Evolutionary conservation across 805 yeast species (phyloP).

Genomic region (Hyphopichia homilentoma): DNA sequence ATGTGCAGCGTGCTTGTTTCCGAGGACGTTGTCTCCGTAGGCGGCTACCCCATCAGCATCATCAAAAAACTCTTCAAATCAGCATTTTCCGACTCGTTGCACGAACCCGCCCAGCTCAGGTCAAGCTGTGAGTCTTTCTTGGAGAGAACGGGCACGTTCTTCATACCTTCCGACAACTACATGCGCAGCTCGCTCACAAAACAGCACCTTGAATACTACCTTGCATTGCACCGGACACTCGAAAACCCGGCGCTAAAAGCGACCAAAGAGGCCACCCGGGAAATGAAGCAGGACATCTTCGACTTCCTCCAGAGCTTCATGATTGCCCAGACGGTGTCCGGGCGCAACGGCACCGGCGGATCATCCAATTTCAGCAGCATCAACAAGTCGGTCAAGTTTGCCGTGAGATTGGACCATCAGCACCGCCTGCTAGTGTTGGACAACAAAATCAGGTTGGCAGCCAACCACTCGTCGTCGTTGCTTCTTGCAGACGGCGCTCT

Average conservation of each 20-base stretch:
- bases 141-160: conserved; percentile 20
- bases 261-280: conserved; percentile 28
- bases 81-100: conserved; percentile 12
- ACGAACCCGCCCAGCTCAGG: conserved; percentile 8
- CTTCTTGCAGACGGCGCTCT: conserved; percentile 31
- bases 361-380: conserved; percentile 5
- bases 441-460: conserved; percentile 10
- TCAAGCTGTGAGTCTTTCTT: conserved; percentile 26
- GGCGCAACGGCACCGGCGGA: conserved; percentile 19
- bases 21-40: conserved; percentile 24
- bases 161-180: conserved; percentile 32
- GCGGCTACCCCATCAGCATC: conserved; percentile 22
- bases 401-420: conserved; percentile 7
- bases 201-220: conserved; percentile 24
- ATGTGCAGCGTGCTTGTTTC: conserved; percentile 34
- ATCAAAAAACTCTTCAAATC: conserved; percentile 25
- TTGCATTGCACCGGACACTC: conserved; percentile 15
- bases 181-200: conserved; percentile 22
- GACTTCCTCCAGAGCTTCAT: conserved; percentile 22
- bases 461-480: conserved; percentile 11
- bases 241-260: conserved; percentile 13
- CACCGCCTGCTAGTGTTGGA: conserved; percentile 17
- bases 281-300: conserved; percentile 25
- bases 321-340: conserved; percentile 23
- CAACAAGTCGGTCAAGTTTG: conserved; percentile 10